Conservation (phyloP, 345 rosid species). For the Balakata baccata region DNA sequence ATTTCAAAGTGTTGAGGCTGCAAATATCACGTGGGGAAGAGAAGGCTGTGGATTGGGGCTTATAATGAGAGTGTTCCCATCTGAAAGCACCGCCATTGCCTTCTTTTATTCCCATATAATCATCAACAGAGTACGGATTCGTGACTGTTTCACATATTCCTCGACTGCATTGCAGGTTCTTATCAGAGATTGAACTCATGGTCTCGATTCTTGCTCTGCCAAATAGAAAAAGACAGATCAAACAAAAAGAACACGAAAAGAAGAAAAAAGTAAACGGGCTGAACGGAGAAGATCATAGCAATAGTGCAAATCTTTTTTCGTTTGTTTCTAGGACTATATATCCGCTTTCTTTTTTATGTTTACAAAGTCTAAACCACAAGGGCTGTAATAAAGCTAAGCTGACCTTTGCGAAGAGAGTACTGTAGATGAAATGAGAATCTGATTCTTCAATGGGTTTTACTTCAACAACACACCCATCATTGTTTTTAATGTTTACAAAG, state of each 20-base stretch:
- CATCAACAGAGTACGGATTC: constrained; percentile 38
- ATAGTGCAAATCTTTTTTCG: constrained; percentile 25
- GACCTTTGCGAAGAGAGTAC: constrained; percentile 44
- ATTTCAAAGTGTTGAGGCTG: constrained; percentile 18
- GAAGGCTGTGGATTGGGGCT: constrained; percentile 26
- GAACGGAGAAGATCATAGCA: constrained; percentile 31
- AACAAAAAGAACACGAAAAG: constrained; percentile 21
- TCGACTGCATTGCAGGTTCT: constrained; percentile 47
- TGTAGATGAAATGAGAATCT: constrained; percentile 37
- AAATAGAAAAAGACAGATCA: constrained; percentile 1
- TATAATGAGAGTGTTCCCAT: constrained; percentile 28
- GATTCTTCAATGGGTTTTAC: constrained; percentile 39
- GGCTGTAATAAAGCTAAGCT: too few relatives aligned
- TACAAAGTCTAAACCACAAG: too few relatives aligned
- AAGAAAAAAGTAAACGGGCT: constrained; percentile 4
- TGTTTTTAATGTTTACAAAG: constrained; percentile 5
- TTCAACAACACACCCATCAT: too few relatives aligned
- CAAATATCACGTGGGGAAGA: constrained; percentile 26
- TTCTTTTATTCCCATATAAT: constrained; percentile 34
- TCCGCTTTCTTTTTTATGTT: constrained; percentile 14
- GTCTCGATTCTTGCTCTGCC: constrained; percentile 46
- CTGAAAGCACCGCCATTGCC: constrained; percentile 39
- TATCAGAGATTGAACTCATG: constrained; percentile 46
- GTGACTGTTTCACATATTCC: constrained; percentile 36
- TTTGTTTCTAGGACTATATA: constrained; percentile 25